Percentiles rank a stretch among this genome's conserved stretches.
phyloP scores from a whole-genome alignment of 345 rosid species.

The Eucalyptus shirleyi region DNA sequence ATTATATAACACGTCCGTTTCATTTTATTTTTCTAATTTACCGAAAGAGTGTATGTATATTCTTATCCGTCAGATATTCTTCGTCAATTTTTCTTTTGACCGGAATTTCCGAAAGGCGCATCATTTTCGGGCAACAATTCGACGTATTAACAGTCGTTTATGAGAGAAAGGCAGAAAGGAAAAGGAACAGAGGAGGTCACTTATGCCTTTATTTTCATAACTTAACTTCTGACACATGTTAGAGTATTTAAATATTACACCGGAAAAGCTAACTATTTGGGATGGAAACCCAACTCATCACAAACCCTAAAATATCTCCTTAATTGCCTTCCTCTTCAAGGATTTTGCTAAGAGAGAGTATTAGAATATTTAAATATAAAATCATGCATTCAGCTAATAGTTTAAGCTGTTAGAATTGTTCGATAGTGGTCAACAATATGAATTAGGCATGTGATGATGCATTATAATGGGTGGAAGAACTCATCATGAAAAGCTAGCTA shows the following conservation, averaged over 20 bases:
- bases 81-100: not conserved
- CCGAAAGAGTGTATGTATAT: not conserved
- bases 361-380: not conserved
- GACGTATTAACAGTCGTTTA: not conserved
- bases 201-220: not conserved
- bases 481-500: too few relatives aligned
- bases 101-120: not conserved
- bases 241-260: not conserved
- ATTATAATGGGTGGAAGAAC: too few relatives aligned
- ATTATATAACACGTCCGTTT: not conserved
- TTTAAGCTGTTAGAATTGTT: not conserved
- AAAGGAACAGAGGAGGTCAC: not conserved
- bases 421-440: not conserved
- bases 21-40: not conserved
- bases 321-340: too few relatives aligned
- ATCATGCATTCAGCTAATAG: not conserved
- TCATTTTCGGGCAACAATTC: not conserved
- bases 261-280: too few relatives aligned
- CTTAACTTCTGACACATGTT: not conserved
- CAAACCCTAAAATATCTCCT: too few relatives aligned
- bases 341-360: not conserved
- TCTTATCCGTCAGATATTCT: not conserved
- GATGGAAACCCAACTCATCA: too few relatives aligned
- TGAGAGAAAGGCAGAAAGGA: not conserved
- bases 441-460: not conserved